Percentiles rank a stretch among this genome's conserved stretches.
These are phyloP conservation scores for Dacryopinax primogenitus DNA, from an alignment of 768 basidiomycete genomes.

Conservation along the genomic window DNA sequence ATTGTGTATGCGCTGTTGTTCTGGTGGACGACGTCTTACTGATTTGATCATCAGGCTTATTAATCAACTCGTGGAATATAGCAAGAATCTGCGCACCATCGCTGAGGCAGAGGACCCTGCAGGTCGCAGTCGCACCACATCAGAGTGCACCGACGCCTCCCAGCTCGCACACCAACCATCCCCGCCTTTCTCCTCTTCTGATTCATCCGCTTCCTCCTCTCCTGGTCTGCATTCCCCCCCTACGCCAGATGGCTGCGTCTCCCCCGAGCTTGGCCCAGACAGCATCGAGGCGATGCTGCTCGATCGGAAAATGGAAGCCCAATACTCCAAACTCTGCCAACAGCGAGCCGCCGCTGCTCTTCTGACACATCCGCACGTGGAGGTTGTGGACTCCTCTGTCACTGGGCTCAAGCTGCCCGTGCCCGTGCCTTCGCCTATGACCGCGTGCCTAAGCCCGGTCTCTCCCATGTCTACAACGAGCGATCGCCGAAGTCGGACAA, in stretches of 20 bases:
- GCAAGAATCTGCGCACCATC: not conserved
- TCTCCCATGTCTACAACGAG: not conserved
- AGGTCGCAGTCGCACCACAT: not conserved
- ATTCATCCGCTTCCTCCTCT: not conserved
- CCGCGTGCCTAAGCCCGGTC: not conserved
- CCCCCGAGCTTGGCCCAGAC: not conserved
- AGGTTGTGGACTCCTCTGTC: not conserved
- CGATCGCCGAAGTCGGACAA: not conserved
- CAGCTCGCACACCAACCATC: not conserved
- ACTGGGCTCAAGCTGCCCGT: not conserved
- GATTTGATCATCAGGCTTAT: slow-evolving; percentile 49
- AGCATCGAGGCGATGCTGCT: not conserved
- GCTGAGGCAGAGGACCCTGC: not conserved
- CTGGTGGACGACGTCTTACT: slow-evolving; percentile 15
- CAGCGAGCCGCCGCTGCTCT: not conserved
- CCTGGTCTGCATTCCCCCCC: not conserved
- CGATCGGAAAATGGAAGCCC: not conserved
- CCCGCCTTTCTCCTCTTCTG: not conserved
- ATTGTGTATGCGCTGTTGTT: slow-evolving; percentile 62
- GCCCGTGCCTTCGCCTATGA: not conserved
- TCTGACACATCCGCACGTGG: not conserved
- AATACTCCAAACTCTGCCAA: not conserved
- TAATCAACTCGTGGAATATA: slow-evolving; percentile 82
- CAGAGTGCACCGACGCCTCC: not conserved
- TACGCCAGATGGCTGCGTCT: not conserved